Conservation (phyloP, 2,329 filamentous ascomycete species). For the Fusarium nematophilum region DNA sequence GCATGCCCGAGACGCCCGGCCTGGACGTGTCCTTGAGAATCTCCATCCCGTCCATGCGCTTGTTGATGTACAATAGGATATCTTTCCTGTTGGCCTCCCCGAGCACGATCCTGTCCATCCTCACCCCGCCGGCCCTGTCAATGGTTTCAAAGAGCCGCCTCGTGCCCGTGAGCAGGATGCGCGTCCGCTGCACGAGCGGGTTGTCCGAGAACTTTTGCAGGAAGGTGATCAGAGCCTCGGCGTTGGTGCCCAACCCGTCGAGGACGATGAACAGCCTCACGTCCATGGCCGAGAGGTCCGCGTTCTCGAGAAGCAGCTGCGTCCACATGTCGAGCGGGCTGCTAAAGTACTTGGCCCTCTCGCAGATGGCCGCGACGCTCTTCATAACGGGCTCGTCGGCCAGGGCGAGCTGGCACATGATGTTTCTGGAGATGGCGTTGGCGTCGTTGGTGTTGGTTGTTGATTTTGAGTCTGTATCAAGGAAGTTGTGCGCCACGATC, state of each 20-base stretch:
- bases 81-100: too few relatives aligned
- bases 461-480: too few relatives aligned
- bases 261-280: constrained; percentile 49
- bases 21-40: constrained; percentile 43
- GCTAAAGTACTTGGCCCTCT: constrained; percentile 40
- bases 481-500: too few relatives aligned
- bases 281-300: constrained; percentile 44
- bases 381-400: constrained; percentile 49
- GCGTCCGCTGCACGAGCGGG: too few relatives aligned
- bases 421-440: background rate
- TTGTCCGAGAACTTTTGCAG: constrained; percentile 38
- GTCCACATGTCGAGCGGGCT: constrained; percentile 46
- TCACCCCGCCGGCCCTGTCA: too few relatives aligned
- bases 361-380: constrained; percentile 43
- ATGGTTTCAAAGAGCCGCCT: too few relatives aligned
- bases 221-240: constrained; percentile 35
- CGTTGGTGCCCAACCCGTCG: constrained; percentile 42
- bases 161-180: too few relatives aligned
- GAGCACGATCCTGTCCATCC: too few relatives aligned
- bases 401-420: constrained; percentile 48
- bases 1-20: constrained; percentile 45
- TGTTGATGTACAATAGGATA: too few relatives aligned
- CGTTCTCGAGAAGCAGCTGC: constrained; percentile 48
- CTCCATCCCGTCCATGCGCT: constrained; percentile 46
- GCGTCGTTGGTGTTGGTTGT: too few relatives aligned